These are phyloP conservation scores for Sarocladium brachiariae DNA, from an alignment of 2,329 filamentous ascomycete species.

Conservation along the genomic window DNA sequence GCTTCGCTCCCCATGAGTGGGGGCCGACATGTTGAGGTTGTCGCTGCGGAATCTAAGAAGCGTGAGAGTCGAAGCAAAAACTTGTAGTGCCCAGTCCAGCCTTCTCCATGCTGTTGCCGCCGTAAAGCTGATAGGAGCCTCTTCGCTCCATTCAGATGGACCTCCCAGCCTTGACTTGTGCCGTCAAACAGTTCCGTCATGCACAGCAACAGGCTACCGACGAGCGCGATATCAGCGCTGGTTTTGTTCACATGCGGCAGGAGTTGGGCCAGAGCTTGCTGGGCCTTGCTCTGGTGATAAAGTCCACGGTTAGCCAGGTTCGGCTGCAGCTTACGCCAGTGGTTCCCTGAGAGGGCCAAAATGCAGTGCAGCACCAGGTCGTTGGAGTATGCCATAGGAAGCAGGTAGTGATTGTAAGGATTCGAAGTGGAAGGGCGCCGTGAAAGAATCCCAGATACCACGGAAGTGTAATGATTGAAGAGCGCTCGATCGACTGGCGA, in stretches of 20 bases:
- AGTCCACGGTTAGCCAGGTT: slow-evolving; percentile 22
- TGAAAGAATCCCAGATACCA: slow-evolving; percentile 26
- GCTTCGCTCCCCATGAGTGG: slow-evolving; percentile 27
- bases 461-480: slow-evolving; percentile 27
- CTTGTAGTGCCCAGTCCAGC: slow-evolving; percentile 29
- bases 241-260: slow-evolving; percentile 26
- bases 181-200: slow-evolving; percentile 37
- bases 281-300: slow-evolving; percentile 25
- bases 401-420: slow-evolving; percentile 25
- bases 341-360: slow-evolving; percentile 26
- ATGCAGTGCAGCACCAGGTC: slow-evolving; percentile 26
- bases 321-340: slow-evolving; percentile 28
- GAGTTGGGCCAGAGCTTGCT: slow-evolving; percentile 23
- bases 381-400: slow-evolving; percentile 26
- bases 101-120: slow-evolving; percentile 23
- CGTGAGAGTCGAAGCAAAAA: slow-evolving; percentile 27
- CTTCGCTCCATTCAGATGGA: slow-evolving; percentile 35
- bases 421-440: slow-evolving; percentile 21
- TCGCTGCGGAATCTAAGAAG: slow-evolving; percentile 28
- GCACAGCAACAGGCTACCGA: slow-evolving; percentile 32
- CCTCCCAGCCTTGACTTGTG: slow-evolving; percentile 33
- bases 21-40: slow-evolving; percentile 26
- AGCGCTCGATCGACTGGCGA: slow-evolving; percentile 24
- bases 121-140: slow-evolving; percentile 27
- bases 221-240: slow-evolving; percentile 28